Evolutionary conservation across 306 rosid species (phyloP), one percentile per base, ranked within the genome.

Genomic region (Alnus glutinosa): DNA sequence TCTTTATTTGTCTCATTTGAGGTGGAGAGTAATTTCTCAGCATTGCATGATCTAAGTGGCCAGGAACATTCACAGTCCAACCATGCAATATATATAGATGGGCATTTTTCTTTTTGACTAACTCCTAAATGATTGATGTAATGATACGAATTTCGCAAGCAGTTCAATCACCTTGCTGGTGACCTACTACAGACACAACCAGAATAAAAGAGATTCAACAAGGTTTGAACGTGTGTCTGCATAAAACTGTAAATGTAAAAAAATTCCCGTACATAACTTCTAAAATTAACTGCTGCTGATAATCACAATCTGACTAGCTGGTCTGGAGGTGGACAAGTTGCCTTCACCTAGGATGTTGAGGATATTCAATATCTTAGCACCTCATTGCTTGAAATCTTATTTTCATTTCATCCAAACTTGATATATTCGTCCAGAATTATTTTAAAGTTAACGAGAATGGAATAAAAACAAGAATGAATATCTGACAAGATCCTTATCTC

Each of bases 381-480:
- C 49, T 15, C 10, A 66, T 61, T 30, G 39, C 39, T 30, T 61
- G 67, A 32, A 61, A 30, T 28, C 67, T 61, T 61, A 19, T 61
- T 61, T 61, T 28, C 39, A 28, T 66, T 39, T 66, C 71, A 66
- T 66, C 71, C 71, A 66, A 66, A 66, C 44, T 14, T 54, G 9
- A 61, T 61, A 61, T 61, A 34, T 34, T 59, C 12, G 66, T 32
- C 46, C 70, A 32, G n/a, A 34, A 63, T 63, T 11, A 18, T 28
- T 28, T 32, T 62, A 13, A 30, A 62, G 68, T 30, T 6, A 63
- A 63, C 1, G 9, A 63, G 37, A 32, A 63, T 54, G 32, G 15
- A 15, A 34, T 36, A 63, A 63, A 16, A 63, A 63, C 23, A 63
- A 34, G 46, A 32, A 63, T 28, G 32, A 16, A 14, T 4, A 34